phyloP scores from a whole-genome alignment of 176 grass and related monocot species.

The Oryza glumipatula region DNA sequence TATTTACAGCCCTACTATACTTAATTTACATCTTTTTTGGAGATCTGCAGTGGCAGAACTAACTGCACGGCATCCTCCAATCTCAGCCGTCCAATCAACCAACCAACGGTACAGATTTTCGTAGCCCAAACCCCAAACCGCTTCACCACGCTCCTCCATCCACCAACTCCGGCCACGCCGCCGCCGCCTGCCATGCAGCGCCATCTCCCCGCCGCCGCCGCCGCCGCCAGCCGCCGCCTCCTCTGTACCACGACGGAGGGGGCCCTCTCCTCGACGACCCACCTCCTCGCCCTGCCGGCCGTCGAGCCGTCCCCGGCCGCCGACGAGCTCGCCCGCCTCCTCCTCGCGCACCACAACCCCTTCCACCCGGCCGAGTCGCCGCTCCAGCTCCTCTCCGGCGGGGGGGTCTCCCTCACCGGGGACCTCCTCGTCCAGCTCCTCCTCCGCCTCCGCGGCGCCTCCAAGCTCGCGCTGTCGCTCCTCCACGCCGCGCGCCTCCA shows the following conservation, averaged over 20 bases:
- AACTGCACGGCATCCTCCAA: background rate
- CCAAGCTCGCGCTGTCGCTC: constrained; percentile 77
- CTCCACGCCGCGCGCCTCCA: constrained; percentile 72
- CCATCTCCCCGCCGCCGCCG: background rate
- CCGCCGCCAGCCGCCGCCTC: constrained; percentile 23
- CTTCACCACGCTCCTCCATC: background rate
- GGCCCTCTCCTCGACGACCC: background rate
- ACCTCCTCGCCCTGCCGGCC: constrained; percentile 55
- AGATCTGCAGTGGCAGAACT: too few relatives aligned
- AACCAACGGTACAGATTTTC: background rate
- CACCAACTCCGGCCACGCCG: background rate
- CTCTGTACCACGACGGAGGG: constrained; percentile 6
- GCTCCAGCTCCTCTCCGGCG: constrained; percentile 63
- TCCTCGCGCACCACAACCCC: constrained; percentile 76
- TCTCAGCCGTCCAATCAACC: background rate
- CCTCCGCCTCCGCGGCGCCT: constrained; percentile 84
- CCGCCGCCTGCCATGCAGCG: background rate
- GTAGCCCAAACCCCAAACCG: background rate
- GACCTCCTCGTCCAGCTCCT: constrained; percentile 75
- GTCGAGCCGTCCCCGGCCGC: constrained; percentile 51
- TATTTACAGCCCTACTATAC: too few relatives aligned
- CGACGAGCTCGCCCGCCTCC: constrained; percentile 68
- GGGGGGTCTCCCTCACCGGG: constrained; percentile 48
- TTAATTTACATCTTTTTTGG: too few relatives aligned
- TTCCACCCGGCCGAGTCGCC: constrained; percentile 82